Base-by-base conservation (phyloP, 495 filamentous ascomycete species). In the Rhizodiscina lignyota region DNA sequence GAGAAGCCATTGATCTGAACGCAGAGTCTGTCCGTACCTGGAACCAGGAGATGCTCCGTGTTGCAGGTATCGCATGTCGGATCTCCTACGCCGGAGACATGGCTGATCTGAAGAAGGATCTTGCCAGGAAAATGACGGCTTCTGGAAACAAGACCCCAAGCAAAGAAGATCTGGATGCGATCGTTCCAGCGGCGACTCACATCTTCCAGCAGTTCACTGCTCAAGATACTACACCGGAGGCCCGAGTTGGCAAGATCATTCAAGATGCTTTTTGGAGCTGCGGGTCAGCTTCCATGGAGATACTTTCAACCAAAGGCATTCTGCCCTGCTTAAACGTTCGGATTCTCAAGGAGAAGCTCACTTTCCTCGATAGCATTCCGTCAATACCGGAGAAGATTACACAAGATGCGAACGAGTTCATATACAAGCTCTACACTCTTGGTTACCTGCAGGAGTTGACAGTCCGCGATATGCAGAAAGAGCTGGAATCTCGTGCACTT, bases 201-300 rank as follows among this genome's bases (percentile, higher is more conserved):
- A 72, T 69, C n/a, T 60, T 78, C 36, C 70, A 69, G 40, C 85
- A 86, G 21, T 99, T 86, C 47, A 79, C 75, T 0, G 93, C 83
- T 42, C 64, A 63, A 13, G 80, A 92, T 44, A 94, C 89, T 2
- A 94, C 91, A 0, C 91, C 91, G 2, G 85, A 77, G 35, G 67
- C 70, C 2, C 58, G 77, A 32, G 74, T 96, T 18, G 80, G 83
- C 1, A 67, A 79, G 36, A 77, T 77, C 34, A 84, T 96, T 38
- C 82, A 92, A 53, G 79, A 91, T 53, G 81, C 81, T 1, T 99
- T 96, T 50, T 99, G 89, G 89, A 86, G 71, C 39, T 83, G 80
- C 34, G 83, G 79, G 50, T 80, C 74, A 43, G 73, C 74, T 23
- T 66, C 74, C 1, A 85, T 96, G 40, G 86, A 94, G 44, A 67